Conservation (phyloP, 2,329 filamentous ascomycete species). For the Pseudocercospora pini-densiflorae region DNA sequence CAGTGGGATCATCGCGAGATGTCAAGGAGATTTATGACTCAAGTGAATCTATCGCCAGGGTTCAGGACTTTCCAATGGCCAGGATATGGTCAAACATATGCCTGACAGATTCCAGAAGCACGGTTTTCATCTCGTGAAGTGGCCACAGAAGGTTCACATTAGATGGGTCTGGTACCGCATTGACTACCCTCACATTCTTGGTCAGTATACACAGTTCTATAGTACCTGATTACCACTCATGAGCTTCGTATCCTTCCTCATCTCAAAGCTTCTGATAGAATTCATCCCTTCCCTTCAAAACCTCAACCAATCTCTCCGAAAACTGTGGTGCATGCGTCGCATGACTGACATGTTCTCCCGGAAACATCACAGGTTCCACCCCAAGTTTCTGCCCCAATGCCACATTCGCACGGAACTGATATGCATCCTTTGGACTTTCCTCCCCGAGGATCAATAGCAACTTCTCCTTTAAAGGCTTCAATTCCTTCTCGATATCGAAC, state of each 20-base stretch:
- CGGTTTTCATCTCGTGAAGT: too few relatives aligned
- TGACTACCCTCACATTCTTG: too few relatives aligned
- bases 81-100: too few relatives aligned
- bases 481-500: not conserved
- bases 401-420: constrained; percentile 16
- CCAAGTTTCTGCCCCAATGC: constrained; percentile 10
- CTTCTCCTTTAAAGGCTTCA: constrained; percentile 9
- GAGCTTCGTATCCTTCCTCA: constrained; percentile 21
- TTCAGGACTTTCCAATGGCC: too few relatives aligned
- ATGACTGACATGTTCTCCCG: constrained; percentile 14
- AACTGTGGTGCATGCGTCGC: constrained; percentile 15
- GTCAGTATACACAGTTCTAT: too few relatives aligned
- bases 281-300: constrained; percentile 12
- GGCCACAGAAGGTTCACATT: too few relatives aligned
- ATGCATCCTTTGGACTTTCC: constrained; percentile 2
- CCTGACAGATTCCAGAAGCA: too few relatives aligned
- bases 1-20: not conserved
- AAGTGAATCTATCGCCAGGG: too few relatives aligned
- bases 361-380: not conserved
- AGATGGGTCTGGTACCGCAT: too few relatives aligned
- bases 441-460: constrained; percentile 14
- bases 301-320: constrained; percentile 16
- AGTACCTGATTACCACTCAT: too few relatives aligned
- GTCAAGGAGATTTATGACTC: too few relatives aligned
- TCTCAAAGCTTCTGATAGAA: constrained; percentile 14